phyloP scores from a whole-genome alignment of 164 flowering plant genomes.

The Euptelea pleiosperma region DNA sequence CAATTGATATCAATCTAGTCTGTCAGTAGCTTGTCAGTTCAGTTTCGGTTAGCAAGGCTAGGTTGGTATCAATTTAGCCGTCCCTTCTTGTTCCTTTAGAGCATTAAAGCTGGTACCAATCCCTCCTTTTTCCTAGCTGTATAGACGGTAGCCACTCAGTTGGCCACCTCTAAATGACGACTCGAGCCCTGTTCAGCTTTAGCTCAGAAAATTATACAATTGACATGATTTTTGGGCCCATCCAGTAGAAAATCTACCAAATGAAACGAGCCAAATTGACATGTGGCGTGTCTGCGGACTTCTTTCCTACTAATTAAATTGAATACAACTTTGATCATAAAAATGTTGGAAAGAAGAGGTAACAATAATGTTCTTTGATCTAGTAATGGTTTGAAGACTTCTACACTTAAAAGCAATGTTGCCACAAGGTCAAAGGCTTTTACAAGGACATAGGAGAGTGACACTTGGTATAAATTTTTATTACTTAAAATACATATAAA shows the following conservation, averaged over 20 bases:
- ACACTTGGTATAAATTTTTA: background rate
- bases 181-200: background rate
- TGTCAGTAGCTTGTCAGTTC: too few relatives aligned
- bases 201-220: background rate
- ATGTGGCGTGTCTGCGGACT: background rate
- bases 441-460: background rate
- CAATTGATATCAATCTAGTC: background rate
- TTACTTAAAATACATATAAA: constrained; percentile 2
- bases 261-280: background rate
- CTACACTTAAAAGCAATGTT: background rate
- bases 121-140: background rate
- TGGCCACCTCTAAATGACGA: background rate
- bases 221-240: background rate
- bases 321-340: background rate
- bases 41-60: too few relatives aligned
- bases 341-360: background rate
- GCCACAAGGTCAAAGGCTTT: background rate
- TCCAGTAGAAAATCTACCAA: background rate
- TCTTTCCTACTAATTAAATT: background rate
- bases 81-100: too few relatives aligned
- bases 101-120: too few relatives aligned
- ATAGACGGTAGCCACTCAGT: background rate
- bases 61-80: too few relatives aligned
- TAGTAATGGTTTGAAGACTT: background rate
- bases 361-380: too few relatives aligned